These are phyloP conservation scores for Castanopsis chinensis DNA, from an alignment of 306 rosid species.

Conservation along the genomic window DNA sequence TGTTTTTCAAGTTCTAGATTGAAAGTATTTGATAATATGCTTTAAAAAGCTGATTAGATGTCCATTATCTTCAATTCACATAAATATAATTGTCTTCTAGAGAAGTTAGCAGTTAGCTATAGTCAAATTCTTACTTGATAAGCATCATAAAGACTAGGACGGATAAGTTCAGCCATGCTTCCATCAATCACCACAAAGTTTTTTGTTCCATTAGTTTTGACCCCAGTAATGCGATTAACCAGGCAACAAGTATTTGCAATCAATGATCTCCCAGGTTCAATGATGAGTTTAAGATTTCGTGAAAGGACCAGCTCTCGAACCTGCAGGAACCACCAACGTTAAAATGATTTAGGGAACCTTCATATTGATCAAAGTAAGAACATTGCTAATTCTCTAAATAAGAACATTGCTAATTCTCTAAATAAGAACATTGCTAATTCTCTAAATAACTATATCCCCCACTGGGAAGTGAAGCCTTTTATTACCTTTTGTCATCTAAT, in stretches of 20 bases:
- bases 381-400: not conserved
- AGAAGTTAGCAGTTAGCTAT: slow-evolving; percentile 1
- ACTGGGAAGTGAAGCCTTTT: not conserved
- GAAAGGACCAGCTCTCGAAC: slow-evolving; percentile 82
- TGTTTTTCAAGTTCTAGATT: not conserved
- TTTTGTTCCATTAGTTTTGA: slow-evolving; percentile 93
- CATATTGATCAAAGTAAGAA: not conserved
- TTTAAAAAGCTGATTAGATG: not conserved
- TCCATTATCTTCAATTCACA: not conserved
- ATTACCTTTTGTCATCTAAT: not conserved
- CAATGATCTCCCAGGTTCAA: slow-evolving; percentile 97
- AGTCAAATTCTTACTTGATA: slow-evolving; percentile 64
- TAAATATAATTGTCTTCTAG: not conserved
- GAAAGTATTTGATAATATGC: not conserved
- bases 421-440: not conserved
- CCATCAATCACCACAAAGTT: slow-evolving; percentile 90
- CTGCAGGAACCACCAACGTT: slow-evolving; percentile 33
- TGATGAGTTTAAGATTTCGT: slow-evolving; percentile 80
- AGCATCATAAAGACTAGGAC: slow-evolving; percentile 95
- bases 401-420: not conserved
- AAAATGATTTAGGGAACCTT: not conserved
- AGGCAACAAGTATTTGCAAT: slow-evolving; percentile 92
- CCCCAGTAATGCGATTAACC: slow-evolving; percentile 92
- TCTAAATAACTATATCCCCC: not conserved
- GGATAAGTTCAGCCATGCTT: slow-evolving; percentile 99